Conservation (phyloP, 2,329 filamentous ascomycete species). For the Exophiala xenobiotica region DNA sequence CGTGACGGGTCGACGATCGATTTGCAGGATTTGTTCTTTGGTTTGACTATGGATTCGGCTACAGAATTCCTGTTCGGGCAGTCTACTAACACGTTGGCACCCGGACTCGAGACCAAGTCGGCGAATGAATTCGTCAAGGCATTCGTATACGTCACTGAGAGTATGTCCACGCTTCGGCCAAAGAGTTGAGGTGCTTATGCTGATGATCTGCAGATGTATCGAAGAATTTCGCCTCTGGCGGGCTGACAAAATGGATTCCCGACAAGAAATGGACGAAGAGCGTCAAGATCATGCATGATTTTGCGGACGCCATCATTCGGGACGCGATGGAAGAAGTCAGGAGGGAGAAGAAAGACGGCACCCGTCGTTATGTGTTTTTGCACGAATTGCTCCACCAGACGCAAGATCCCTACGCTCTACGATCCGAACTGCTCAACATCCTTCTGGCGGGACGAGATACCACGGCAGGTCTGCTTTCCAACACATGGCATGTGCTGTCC, state of each 20-base stretch:
- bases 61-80: constrained; percentile 68
- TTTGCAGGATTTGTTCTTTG: constrained; percentile 61
- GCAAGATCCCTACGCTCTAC: constrained; percentile 24
- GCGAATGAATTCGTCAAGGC: constrained; percentile 27
- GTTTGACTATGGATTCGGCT: constrained; percentile 64
- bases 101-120: constrained; percentile 24
- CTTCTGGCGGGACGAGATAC: constrained; percentile 41
- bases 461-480: constrained; percentile 38
- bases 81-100: constrained; percentile 37
- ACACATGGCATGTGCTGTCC: constrained; percentile 36
- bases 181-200: not conserved
- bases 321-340: constrained; percentile 21
- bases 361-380: constrained; percentile 44
- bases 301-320: constrained; percentile 26
- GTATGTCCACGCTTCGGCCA: constrained; percentile 3
- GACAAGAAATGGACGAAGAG: constrained; percentile 22
- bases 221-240: constrained; percentile 21
- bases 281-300: constrained; percentile 27
- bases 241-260: constrained; percentile 22
- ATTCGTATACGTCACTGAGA: constrained; percentile 24
- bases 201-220: constrained; percentile 9
- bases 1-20: constrained; percentile 56
- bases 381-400: constrained; percentile 28
- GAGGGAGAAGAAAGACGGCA: constrained; percentile 44
- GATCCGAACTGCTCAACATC: constrained; percentile 37